Percentiles rank a stretch among this genome's conserved stretches.
phyloP scores from a whole-genome alignment of 352 stramenopile genomes.

The Phytophthora cryptogea region DNA sequence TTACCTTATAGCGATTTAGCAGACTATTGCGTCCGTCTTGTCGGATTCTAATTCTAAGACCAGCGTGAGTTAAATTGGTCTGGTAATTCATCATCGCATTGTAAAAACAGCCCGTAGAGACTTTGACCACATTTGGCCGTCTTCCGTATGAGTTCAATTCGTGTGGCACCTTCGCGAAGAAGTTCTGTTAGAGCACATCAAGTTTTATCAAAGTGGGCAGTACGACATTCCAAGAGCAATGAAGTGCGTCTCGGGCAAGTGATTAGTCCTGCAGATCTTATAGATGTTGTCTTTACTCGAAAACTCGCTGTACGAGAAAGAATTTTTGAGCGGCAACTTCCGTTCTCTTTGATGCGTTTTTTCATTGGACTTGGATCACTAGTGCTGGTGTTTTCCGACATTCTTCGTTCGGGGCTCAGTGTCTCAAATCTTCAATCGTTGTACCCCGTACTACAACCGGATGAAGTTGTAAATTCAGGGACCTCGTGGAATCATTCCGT shows the following conservation, averaged over 20 bases:
- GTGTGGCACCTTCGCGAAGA: neutral
- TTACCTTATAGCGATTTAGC: no score
- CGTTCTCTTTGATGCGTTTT: slow-evolving; percentile 20
- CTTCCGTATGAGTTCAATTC: neutral
- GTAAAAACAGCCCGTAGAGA: neutral
- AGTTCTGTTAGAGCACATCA: neutral
- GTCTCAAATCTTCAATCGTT: neutral
- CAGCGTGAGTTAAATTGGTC: neutral
- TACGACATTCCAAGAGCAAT: neutral
- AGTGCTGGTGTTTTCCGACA: slow-evolving; percentile 24
- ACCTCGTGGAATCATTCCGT: slow-evolving; percentile 22
- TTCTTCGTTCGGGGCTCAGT: slow-evolving; percentile 25
- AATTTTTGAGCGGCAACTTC: slow-evolving; percentile 13
- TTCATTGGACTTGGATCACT: slow-evolving; percentile 20
- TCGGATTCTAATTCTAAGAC: neutral
- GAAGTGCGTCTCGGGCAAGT: neutral
- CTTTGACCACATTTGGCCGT: neutral
- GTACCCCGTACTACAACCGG: slow-evolving; percentile 22
- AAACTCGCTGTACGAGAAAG: slow-evolving; percentile 4
- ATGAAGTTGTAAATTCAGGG: slow-evolving; percentile 24
- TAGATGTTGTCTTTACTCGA: neutral
- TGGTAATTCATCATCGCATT: no score
- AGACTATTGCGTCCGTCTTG: no score
- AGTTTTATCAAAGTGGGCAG: neutral
- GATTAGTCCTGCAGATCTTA: neutral